These are phyloP conservation scores for Auricularia sp. DNA, from an alignment of 768 basidiomycete species.

Conservation along the genomic window DNA sequence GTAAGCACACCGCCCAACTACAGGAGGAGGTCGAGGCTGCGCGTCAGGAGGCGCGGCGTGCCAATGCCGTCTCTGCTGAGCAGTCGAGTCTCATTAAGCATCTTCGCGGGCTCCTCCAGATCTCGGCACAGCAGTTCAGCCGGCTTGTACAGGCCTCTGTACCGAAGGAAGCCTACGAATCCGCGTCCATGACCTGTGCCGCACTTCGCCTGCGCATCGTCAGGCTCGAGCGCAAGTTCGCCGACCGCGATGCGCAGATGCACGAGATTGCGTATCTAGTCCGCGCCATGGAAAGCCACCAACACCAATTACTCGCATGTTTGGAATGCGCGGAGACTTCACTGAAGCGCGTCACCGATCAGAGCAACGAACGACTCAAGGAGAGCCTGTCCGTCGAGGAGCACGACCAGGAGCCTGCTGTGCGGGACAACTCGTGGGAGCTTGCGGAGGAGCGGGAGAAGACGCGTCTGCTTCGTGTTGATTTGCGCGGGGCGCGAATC, in stretches of 20 bases:
- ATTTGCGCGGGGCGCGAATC: not conserved
- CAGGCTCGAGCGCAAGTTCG: constrained; percentile 58
- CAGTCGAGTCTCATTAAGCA: not conserved
- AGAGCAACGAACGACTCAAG: not conserved
- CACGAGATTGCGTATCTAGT: constrained; percentile 52
- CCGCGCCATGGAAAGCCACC: constrained; percentile 19
- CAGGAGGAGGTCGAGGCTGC: constrained; percentile 42
- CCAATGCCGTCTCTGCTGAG: not conserved
- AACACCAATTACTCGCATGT: not conserved
- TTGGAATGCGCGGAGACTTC: not conserved
- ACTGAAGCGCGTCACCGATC: not conserved
- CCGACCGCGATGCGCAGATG: constrained; percentile 58
- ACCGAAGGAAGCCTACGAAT: not conserved
- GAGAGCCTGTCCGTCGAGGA: not conserved
- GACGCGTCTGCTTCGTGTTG: not conserved
- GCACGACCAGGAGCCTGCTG: not conserved
- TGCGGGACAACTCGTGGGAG: not conserved
- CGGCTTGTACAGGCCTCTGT: not conserved
- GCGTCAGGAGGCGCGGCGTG: not conserved
- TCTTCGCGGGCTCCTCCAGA: not conserved
- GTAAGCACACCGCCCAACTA: constrained; percentile 44
- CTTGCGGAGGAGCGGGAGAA: not conserved
- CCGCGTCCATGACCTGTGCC: constrained; percentile 18
- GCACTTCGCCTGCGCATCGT: constrained; percentile 31
- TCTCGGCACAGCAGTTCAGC: not conserved